A percentile compares a stretch with the other conserved stretches of the same genome.
Evolutionary conservation across 495 filamentous ascomycete species (phyloP).

Genomic region (Penicillium subrubescens): DNA sequence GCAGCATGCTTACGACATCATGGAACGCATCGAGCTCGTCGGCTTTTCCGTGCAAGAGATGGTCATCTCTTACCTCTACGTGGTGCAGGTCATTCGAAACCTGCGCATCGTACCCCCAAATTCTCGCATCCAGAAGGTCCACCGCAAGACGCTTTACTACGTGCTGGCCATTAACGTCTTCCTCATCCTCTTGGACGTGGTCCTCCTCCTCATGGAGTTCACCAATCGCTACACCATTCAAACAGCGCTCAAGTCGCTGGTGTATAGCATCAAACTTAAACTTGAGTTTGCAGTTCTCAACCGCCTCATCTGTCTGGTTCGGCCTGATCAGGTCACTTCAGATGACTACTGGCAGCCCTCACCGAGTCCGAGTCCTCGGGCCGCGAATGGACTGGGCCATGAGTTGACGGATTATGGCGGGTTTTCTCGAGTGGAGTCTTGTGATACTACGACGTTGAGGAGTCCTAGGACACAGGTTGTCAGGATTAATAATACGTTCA

Average conservation of each 20-base stretch:
- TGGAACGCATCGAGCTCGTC: conserved; percentile 49
- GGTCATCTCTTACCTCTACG: conserved; percentile 52
- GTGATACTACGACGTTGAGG: not conserved
- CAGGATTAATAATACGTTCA: not conserved
- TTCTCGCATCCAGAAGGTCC: conserved; percentile 23
- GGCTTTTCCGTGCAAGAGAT: conserved; percentile 52
- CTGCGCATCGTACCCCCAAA: conserved; percentile 34
- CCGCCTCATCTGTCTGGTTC: conserved; percentile 20
- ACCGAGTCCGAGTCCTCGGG: not conserved
- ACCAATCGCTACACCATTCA: conserved; percentile 15
- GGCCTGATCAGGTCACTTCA: conserved; percentile 1
- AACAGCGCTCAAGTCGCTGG: conserved; percentile 15
- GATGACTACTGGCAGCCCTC: conserved; percentile 5
- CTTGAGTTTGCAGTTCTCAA: conserved; percentile 21
- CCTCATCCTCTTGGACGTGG: conserved; percentile 38
- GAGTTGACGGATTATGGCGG: conserved; percentile 5
- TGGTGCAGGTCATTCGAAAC: conserved; percentile 37
- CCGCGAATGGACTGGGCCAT: not conserved
- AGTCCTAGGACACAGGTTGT: not conserved
- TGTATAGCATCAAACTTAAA: conserved; percentile 26
- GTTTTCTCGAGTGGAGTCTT: conserved; percentile 2
- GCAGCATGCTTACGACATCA: conserved; percentile 38
- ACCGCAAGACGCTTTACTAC: conserved; percentile 34
- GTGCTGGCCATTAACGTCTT: conserved; percentile 45
- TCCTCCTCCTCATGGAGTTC: conserved; percentile 16